Conservation (phyloP, 306 rosid species). For the Phaseolus lunatus region DNA sequence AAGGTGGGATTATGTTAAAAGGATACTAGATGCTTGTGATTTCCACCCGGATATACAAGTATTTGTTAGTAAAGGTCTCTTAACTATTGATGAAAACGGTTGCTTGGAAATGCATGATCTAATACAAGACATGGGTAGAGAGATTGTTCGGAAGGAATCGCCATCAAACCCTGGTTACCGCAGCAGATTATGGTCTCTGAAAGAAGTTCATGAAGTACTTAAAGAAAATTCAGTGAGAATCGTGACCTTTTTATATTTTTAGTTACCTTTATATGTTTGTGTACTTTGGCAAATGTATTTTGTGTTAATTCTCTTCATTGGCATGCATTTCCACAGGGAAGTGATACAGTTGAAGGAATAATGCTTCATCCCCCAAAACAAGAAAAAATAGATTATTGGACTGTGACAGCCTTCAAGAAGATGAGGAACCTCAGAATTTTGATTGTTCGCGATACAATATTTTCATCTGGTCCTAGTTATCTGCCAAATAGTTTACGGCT, state of each 20-base stretch:
- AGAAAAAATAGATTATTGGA: neutral
- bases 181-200: constrained; percentile 21
- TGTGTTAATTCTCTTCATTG: neutral
- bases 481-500: constrained; percentile 32
- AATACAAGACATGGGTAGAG: constrained; percentile 41
- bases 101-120: constrained; percentile 33
- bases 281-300: neutral
- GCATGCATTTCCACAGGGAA: constrained; percentile 21
- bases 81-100: constrained; percentile 18
- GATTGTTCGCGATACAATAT: constrained; percentile 12
- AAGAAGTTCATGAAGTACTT: constrained; percentile 28
- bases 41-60: neutral
- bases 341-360: constrained; percentile 31
- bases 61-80: constrained; percentile 17
- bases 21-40: constrained; percentile 11
- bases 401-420: neutral
- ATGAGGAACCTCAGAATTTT: constrained; percentile 39
- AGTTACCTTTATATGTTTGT: neutral
- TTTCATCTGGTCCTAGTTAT: constrained; percentile 2
- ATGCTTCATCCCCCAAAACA: constrained; percentile 34
- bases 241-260: neutral
- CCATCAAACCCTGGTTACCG: constrained; percentile 7
- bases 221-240: constrained; percentile 8
- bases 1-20: constrained; percentile 15
- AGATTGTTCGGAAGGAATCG: constrained; percentile 28